A percentile compares a stretch with the other conserved stretches of the same genome.
These are phyloP conservation scores for Hanseniaspora thailandica DNA, from an alignment of 805 yeast genomes.

Conservation along the genomic window DNA sequence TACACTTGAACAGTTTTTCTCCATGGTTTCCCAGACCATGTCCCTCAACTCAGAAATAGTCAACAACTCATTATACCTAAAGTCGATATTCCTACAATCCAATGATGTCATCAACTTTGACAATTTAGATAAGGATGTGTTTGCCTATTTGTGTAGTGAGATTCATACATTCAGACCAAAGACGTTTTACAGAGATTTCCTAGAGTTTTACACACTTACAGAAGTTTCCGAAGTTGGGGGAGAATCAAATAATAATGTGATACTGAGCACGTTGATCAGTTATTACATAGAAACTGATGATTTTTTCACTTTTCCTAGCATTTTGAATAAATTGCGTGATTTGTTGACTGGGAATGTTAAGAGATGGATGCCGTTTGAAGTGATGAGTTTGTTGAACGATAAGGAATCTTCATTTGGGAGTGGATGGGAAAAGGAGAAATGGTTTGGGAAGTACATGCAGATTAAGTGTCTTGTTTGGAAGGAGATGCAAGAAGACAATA, in stretches of 20 bases:
- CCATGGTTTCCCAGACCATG: background rate
- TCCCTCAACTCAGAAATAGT: background rate
- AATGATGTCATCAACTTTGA: background rate
- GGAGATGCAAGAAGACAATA: slow-evolving; percentile 47
- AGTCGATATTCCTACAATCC: background rate
- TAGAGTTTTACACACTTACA: background rate
- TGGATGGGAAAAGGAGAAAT: background rate
- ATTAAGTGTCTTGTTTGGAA: slow-evolving; percentile 44
- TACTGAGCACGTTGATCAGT: background rate
- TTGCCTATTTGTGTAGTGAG: background rate
- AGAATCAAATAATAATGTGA: background rate
- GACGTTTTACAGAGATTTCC: background rate
- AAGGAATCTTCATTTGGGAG: slow-evolving; percentile 15
- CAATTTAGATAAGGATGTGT: background rate
- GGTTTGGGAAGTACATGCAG: background rate
- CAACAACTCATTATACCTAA: background rate
- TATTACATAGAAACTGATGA: slow-evolving; percentile 12
- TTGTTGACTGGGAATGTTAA: slow-evolving; percentile 27
- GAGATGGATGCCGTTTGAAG: slow-evolving; percentile 22
- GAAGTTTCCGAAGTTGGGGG: background rate
- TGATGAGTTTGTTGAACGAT: slow-evolving; percentile 9
- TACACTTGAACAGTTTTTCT: background rate
- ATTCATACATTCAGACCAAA: background rate
- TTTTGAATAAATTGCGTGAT: slow-evolving; percentile 28
- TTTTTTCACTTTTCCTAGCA: background rate